Percentiles rank a stretch among this genome's conserved stretches.
Conservation (phyloP, 2,329 filamentous ascomycete species). For the Beauveria varroae region DNA sequence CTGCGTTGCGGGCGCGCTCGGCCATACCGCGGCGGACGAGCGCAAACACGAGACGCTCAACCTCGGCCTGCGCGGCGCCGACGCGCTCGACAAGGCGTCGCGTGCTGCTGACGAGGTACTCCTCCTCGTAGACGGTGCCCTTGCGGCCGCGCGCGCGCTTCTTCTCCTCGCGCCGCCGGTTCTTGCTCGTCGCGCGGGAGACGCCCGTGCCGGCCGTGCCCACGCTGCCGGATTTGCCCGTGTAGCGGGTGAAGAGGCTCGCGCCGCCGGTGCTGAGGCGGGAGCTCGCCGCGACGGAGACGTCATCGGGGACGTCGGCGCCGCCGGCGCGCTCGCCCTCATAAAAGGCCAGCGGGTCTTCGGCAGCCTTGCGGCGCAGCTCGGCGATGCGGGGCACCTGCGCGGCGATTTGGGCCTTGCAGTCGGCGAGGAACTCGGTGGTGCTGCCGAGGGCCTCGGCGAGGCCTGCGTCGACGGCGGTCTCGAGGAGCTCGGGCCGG, state of each 20-base stretch:
- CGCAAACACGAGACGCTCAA: constrained; percentile 66
- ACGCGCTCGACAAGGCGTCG: constrained; percentile 76
- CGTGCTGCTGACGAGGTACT: constrained; percentile 88
- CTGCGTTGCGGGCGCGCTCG: constrained; percentile 74
- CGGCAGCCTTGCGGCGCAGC: constrained; percentile 69
- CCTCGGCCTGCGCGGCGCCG: constrained; percentile 64
- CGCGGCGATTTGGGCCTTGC: constrained; percentile 72
- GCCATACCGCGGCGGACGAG: constrained; percentile 76
- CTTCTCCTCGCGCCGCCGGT: constrained; percentile 81
- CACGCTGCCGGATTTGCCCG: constrained; percentile 55
- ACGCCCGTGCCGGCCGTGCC: constrained; percentile 67
- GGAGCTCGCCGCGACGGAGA: constrained; percentile 78
- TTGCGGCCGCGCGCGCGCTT: constrained; percentile 93
- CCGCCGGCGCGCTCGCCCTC: constrained; percentile 63
- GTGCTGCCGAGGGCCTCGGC: constrained; percentile 73
- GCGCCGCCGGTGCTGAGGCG: constrained; percentile 70
- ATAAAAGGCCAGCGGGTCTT: constrained; percentile 84
- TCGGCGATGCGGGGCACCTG: constrained; percentile 83
- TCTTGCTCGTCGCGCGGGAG: constrained; percentile 77
- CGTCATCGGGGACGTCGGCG: constrained; percentile 77
- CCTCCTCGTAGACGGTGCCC: constrained; percentile 95
- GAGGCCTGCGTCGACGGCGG: constrained; percentile 69
- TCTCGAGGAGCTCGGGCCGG: constrained; percentile 54
- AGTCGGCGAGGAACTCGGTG: constrained; percentile 90
- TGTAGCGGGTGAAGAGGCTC: constrained; percentile 92